Base-by-base conservation (phyloP, 2,329 filamentous ascomycete species). In the Fonsecaea nubica region DNA sequence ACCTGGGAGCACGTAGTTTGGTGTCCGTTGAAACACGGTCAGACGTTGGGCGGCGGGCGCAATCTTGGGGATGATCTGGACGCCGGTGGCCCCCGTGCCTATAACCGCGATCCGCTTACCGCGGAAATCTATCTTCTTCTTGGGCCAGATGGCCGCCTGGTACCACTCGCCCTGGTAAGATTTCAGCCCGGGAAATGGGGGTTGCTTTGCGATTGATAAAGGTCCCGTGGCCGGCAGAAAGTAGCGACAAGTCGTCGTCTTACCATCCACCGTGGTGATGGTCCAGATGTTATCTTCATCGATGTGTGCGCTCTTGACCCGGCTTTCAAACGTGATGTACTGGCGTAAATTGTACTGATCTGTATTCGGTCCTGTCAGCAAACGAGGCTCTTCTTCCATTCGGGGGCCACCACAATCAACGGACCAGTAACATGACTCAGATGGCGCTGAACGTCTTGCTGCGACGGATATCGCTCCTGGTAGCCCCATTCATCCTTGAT, bases 1-100 rank as follows among this genome's bases (percentile, higher is more conserved):
- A 86, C 90, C 89, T 0, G 87, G 87, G 0, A 90, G 72, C 0
- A 85, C 85, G 6, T 88, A 76, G 69, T 90, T 91, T 0, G 89
- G 88, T 1, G 87, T 90, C 13, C 89, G 83, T 72, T 90, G 87
- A 74, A 90, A 78, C 1, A 77, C 73, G 1, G 77, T 82, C n/a
- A 90, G 69, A 1, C 83, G 75, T 4, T 79, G 81, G 1, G 75
- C 73, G 65, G 72, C 79, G 52, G 75, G 75, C 0, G 79, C 80
- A 2, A 82, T 64, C 10, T 77, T 67, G 5, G 80, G 81, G 1
- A 83, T 73, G 0, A 71, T 73, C 69, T 83, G 80, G 7, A 83
- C 69, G 0, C 76, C 78, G 13, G 80, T 80, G 13, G 80, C 78
- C 7, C 80, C 81, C 0, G 80, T 83, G 5, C 81, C 81, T 42